Evolutionary conservation across 2,329 filamentous ascomycete genomes (phyloP), one percentile per base, ranked within the genome.

Genomic region (Sclerotinia glacialis): DNA sequence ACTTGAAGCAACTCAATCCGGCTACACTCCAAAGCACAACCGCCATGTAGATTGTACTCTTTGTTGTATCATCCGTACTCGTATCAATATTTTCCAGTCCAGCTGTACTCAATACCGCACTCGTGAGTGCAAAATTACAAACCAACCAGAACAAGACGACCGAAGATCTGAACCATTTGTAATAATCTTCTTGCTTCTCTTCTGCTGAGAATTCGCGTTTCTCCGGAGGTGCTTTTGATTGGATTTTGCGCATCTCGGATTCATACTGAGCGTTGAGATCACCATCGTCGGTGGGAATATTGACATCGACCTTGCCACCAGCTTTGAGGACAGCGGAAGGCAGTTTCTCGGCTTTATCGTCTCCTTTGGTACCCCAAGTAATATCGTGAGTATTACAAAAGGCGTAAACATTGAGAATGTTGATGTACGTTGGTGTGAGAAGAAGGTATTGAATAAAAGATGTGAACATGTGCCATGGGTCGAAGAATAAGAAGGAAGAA

Each of bases 381-480:
- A 99, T 93, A 77, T 99, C 95, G 85, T 99, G 95, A 0, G 94
- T 96, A 81, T 99, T 99, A 83, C 95, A 98, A 79, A 99, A 99
- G 53, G 95, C 95, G 79, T 99, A 99, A 34, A 98, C 93, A 78
- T 99, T 95, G 3, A 99, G 84, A 0, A 92, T 98, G 81, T 94
- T 98, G 79, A 99, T 96, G 81, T 98, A 99, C 46, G 85, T 89
- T 0, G 95, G 95, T 44, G 99, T 83, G 40, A 99, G 87, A 56
- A 93, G 85, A 77, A 99, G 97, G 82, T 99, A 99, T 78, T 97
- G 94, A 0, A 84, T 85, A 0, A 91, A 88, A 0, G 89, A 94
- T 21, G 95, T 99, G 80, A 99, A 90, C 91, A 99, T 95, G 82
- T 99, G 95, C 95, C 95, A 99, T 0, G 95, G 95, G 73, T 99